A percentile compares a stretch with the other conserved stretches of the same genome.
Conservation (phyloP, 164 flowering plant species). For the Euptelea pleiosperma region DNA sequence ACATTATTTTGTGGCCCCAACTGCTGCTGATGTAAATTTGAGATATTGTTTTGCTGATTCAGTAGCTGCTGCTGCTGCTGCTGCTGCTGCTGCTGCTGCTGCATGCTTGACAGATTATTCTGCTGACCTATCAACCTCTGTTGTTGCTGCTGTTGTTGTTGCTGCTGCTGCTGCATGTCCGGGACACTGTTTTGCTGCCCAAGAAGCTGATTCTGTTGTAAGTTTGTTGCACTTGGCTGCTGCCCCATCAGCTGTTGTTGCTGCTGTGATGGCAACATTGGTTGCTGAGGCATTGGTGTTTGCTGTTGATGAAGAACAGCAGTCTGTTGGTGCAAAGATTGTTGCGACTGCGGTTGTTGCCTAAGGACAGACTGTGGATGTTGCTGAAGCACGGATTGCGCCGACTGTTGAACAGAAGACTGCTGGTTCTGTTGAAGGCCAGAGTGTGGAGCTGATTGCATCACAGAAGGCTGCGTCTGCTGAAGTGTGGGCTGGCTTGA, state of each 20-base stretch:
- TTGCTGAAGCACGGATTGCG: constrained; percentile 59
- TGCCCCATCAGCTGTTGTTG: constrained; percentile 58
- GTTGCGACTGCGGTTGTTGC: constrained; percentile 53
- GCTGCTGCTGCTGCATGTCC: constrained; percentile 65
- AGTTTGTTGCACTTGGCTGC: constrained; percentile 41
- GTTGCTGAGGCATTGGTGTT: constrained; percentile 46
- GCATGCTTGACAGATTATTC: constrained; percentile 28
- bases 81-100: constrained; percentile 21
- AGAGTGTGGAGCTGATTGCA: constrained; percentile 48
- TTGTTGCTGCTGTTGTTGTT: constrained; percentile 55
- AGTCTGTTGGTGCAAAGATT: constrained; percentile 41
- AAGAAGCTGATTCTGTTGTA: constrained; percentile 59
- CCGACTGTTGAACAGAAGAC: constrained; percentile 50
- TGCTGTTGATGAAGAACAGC: constrained; percentile 62
- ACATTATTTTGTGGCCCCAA: constrained; percentile 51
- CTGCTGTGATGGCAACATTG: constrained; percentile 45
- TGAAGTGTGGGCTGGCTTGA: constrained; percentile 30
- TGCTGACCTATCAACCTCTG: constrained; percentile 54
- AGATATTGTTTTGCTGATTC: constrained; percentile 42
- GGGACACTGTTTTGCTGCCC: constrained; percentile 55
- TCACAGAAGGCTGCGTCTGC: constrained; percentile 48
- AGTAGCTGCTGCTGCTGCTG: constrained; percentile 36
- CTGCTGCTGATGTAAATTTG: constrained; percentile 68
- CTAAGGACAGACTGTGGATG: constrained; percentile 64
- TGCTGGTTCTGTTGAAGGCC: constrained; percentile 66